Evolutionary conservation across 1,139 yeast genomes (phyloP).

Genomic region (Suhomyces coccinellae): DNA sequence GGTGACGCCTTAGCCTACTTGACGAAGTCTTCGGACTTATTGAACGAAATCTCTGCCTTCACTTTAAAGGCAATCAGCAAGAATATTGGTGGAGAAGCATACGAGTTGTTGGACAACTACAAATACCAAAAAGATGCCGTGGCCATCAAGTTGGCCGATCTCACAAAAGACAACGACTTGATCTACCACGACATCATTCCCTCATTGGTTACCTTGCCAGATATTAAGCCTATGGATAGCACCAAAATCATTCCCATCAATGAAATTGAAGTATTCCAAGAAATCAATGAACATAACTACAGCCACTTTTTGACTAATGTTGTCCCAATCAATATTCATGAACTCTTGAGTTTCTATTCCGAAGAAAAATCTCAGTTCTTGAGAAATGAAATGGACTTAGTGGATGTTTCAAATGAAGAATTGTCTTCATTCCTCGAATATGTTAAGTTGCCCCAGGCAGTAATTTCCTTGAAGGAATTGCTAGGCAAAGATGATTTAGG

Average conservation of each 20-base stretch:
- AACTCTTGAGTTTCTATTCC: slow-evolving; percentile 80
- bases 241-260: slow-evolving; percentile 63
- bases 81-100: slow-evolving; percentile 22
- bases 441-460: slow-evolving; percentile 69
- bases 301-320: slow-evolving; percentile 68
- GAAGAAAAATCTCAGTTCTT: slow-evolving; percentile 83
- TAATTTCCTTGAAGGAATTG: slow-evolving; percentile 54
- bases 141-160: slow-evolving; percentile 43
- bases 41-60: slow-evolving; percentile 29
- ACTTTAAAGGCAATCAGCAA: slow-evolving; percentile 31
- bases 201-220: slow-evolving; percentile 53
- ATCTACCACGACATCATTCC: slow-evolving; percentile 83
- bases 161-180: slow-evolving; percentile 83
- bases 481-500: slow-evolving; percentile 13
- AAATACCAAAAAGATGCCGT: slow-evolving; percentile 49
- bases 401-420: slow-evolving; percentile 80
- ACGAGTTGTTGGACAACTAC: slow-evolving; percentile 43
- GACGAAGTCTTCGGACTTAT: slow-evolving; percentile 48
- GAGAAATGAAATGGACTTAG: slow-evolving; percentile 71
- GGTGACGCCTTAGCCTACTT: slow-evolving; percentile 80
- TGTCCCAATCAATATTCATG: slow-evolving; percentile 85
- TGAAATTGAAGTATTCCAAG: slow-evolving; percentile 34
- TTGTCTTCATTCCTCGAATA: slow-evolving; percentile 75
- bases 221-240: slow-evolving; percentile 73
- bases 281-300: slow-evolving; percentile 56